Evolutionary conservation across 805 yeast genomes (phyloP), one percentile per base, ranked within the genome.

Genomic region (Cyberlindnera euphorbiae): DNA sequence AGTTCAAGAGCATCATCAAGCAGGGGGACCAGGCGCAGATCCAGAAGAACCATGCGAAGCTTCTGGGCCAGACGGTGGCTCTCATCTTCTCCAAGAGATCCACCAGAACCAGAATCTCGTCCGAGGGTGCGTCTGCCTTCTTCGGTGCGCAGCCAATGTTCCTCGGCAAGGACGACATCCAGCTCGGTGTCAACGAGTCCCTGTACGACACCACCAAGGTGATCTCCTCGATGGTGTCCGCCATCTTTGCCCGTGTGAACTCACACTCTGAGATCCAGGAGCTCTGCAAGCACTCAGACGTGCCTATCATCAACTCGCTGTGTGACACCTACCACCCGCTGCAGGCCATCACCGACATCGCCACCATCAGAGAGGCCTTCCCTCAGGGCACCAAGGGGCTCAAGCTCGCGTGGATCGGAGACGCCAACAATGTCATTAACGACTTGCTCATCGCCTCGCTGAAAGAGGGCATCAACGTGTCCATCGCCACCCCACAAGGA

Each of bases 111-210:
- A 78, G 98, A 62, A 76, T 93, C 26, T 87, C 96, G 17, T 72
- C 89, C 9, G 98, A 93, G 59, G 97, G 95, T 33, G 98, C 98
- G 12, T 84, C 89, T 10, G 73, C 84, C 3, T 88, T 82, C 57
- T 83, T 90, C 48, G 97, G 97, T 14, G 97, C 89, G 6, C 93
- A 82, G 50, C 96, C 98, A 10, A 83, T 93, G 93, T 93, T 93
- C 55, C 69, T 93, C 47, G 97, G 98, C 33, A 87, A 83, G 51
- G 96, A 89, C 49, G 98, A 93, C 52, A 93, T 93, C 56, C 98
- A 93, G 62, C 68, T 93, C 38, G 98, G 98, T 29, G 96, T 87
- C 29, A 93, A 93, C 56, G 98, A 93, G 67, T 73, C 93, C 0
- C 64, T 87, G 41, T 82, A 83, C 52, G 98, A 93, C 60, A 83